Conservation (phyloP, 1,139 yeast species). For the Pichia kudriavzevii region DNA sequence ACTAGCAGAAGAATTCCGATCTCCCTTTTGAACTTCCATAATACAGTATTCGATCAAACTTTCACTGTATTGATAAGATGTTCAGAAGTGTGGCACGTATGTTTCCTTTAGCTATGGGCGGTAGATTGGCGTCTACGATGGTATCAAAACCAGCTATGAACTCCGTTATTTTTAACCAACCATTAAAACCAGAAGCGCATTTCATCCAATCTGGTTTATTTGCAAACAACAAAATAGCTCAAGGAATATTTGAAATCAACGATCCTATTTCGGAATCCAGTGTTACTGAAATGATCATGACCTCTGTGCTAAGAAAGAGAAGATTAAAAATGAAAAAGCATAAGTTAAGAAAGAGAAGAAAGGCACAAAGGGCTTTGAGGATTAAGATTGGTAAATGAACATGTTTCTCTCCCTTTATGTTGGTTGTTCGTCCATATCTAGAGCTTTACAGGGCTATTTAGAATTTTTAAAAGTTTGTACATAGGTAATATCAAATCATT, state of each 20-base stretch:
- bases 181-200: slow-evolving; percentile 3
- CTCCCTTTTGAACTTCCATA: too few relatives aligned
- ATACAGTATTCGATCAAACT: too few relatives aligned
- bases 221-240: too few relatives aligned
- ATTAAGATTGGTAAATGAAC: slow-evolving; percentile 45
- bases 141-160: slow-evolving; percentile 6
- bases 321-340: slow-evolving; percentile 59
- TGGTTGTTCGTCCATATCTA: too few relatives aligned
- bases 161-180: not conserved
- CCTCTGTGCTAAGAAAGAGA: slow-evolving; percentile 53
- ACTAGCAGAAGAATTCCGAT: too few relatives aligned
- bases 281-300: slow-evolving; percentile 31
- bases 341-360: slow-evolving; percentile 59
- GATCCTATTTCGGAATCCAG: slow-evolving; percentile 10
- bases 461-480: not conserved
- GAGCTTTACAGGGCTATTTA: not conserved
- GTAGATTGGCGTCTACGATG: slow-evolving; percentile 16
- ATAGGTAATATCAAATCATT: slow-evolving; percentile 2
- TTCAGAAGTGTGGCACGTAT: slow-evolving; percentile 10
- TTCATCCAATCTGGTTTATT: not conserved
- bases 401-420: not conserved
- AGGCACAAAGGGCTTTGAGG: slow-evolving; percentile 50
- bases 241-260: slow-evolving; percentile 9
- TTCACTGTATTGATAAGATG: too few relatives aligned
- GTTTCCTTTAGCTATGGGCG: slow-evolving; percentile 9